These are phyloP conservation scores for Isochrysis galbana DNA, from an alignment of 78 protist species.

Conservation along the genomic window DNA sequence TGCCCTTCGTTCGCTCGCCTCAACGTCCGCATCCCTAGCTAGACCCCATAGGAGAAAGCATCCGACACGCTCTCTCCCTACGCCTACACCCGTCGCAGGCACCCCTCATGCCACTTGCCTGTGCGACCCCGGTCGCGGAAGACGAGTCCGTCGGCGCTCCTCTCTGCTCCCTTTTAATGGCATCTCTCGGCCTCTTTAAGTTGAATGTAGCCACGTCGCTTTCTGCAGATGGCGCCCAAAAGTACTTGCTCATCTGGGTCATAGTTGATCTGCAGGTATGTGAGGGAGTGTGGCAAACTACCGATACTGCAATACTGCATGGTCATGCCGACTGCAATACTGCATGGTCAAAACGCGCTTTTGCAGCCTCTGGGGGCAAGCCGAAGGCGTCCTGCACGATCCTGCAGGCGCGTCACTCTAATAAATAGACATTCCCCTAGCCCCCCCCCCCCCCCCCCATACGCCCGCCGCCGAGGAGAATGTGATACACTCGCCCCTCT, in stretches of 20 bases:
- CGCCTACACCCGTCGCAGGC: no score
- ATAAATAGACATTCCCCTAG: neutral
- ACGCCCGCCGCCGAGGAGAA: no score
- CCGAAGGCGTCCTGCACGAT: neutral
- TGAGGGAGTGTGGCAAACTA: no score
- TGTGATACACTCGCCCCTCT: no score
- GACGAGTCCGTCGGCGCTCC: neutral
- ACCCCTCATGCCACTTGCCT: neutral
- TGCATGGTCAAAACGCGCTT: neutral
- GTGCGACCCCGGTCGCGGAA: neutral
- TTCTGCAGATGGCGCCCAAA: neutral
- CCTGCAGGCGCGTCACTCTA: neutral
- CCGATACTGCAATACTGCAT: no score
- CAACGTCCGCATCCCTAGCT: no score
- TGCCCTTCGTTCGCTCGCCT: no score
- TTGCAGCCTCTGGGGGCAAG: neutral
- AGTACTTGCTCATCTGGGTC: neutral
- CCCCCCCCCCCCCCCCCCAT: neutral
- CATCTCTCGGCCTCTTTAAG: neutral
- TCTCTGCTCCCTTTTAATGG: neutral
- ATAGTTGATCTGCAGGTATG: neutral
- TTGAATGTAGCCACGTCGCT: neutral
- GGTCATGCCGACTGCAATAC: neutral
- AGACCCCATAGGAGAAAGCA: no score
- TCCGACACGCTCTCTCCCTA: no score